Evolutionary conservation across 1,139 yeast species (phyloP).

Genomic region (Taphrina confusa): DNA sequence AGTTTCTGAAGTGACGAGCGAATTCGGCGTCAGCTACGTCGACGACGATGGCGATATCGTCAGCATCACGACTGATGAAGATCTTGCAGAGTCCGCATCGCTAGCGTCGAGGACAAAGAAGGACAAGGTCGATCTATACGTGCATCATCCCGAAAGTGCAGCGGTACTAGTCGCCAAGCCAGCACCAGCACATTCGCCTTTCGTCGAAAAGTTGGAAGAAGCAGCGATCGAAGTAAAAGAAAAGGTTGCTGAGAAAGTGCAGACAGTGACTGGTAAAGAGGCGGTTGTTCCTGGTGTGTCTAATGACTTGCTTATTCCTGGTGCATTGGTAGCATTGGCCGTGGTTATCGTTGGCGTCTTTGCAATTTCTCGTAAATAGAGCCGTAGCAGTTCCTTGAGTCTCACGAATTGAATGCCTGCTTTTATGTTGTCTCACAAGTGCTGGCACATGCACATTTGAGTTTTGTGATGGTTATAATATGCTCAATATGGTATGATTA

Average conservation of each 20-base stretch:
- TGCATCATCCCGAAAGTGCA: slow-evolving; percentile 66
- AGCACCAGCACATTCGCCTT: slow-evolving; percentile 35
- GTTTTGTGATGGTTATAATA: too few relatives aligned
- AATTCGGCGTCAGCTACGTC: slow-evolving; percentile 69
- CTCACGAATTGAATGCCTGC: too few relatives aligned
- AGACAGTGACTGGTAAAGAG: slow-evolving; percentile 6
- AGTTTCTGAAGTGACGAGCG: slow-evolving; percentile 51
- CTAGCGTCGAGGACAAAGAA: slow-evolving; percentile 55
- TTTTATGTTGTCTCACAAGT: too few relatives aligned
- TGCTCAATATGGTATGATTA: neutral
- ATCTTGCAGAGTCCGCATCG: slow-evolving; percentile 68
- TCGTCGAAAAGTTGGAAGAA: slow-evolving; percentile 22
- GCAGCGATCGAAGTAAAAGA: slow-evolving; percentile 33
- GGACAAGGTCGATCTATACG: slow-evolving; percentile 68
- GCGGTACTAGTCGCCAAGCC: slow-evolving; percentile 37
- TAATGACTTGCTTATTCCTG: slow-evolving; percentile 63
- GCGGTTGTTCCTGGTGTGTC: slow-evolving; percentile 58
- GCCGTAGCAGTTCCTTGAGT: neutral
- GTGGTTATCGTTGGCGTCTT: slow-evolving; percentile 60
- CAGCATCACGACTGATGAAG: slow-evolving; percentile 72
- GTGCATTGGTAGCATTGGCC: slow-evolving; percentile 64
- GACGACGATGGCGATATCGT: slow-evolving; percentile 88
- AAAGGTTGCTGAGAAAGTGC: slow-evolving; percentile 15
- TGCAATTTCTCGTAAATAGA: slow-evolving; percentile 45
- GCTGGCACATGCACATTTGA: too few relatives aligned